Evolutionary conservation across 176 grass and related monocot genomes (phyloP).

Genomic region (Coix lacrymajobi): DNA sequence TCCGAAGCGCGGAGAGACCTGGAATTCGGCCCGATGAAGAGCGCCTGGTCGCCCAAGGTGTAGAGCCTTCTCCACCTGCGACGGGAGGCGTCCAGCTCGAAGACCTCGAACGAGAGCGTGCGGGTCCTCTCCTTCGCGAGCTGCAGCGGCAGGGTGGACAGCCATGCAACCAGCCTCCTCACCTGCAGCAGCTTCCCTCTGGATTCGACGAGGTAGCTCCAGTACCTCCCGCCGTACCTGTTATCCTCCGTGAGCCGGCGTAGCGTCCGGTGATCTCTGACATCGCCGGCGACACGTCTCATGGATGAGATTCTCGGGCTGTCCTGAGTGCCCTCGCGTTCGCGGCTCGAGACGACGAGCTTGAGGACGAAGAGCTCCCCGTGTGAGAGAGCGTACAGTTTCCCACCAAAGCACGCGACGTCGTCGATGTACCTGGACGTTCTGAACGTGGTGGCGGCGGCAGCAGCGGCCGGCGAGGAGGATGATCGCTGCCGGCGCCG

Average conservation of each 20-base stretch:
- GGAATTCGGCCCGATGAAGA: constrained; percentile 5
- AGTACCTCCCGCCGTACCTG: too few species aligned
- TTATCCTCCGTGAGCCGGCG: too few species aligned
- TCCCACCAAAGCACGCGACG: too few species aligned
- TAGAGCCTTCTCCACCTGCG: not conserved
- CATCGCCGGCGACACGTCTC: too few species aligned
- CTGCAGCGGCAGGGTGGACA: not conserved
- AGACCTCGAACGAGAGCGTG: not conserved
- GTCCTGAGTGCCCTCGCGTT: too few species aligned
- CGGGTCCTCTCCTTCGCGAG: too few species aligned
- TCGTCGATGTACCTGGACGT: not conserved
- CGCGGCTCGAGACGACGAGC: too few species aligned
- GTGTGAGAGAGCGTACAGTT: too few species aligned
- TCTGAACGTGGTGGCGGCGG: not conserved
- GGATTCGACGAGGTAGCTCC: not conserved
- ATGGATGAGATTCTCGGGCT: not conserved
- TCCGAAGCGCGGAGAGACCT: not conserved
- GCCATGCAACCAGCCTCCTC: not conserved
- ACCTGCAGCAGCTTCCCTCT: not conserved
- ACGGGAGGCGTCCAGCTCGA: not conserved
- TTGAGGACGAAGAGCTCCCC: too few species aligned
- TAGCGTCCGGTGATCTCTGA: too few species aligned
- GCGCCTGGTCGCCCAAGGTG: not conserved
- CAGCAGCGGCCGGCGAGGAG: not conserved
- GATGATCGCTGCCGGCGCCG: too few species aligned